Evolutionary conservation across 2,329 filamentous ascomycete genomes (phyloP), one percentile per base, ranked within the genome.

Genomic region (Fusarium verrucosum): DNA sequence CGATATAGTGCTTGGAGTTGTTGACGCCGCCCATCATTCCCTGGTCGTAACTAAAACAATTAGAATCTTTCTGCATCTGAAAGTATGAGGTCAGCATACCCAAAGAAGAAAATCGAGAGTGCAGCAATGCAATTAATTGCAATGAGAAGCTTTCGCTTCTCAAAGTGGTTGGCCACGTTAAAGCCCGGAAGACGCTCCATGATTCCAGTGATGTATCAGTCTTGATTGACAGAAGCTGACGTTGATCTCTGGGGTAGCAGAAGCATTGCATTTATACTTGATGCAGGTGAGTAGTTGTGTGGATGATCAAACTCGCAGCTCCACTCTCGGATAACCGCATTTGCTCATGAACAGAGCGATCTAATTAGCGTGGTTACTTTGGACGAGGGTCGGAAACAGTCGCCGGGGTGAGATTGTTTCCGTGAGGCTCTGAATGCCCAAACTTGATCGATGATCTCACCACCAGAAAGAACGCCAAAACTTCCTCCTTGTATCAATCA

Each of bases 61-160:
- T 37, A 50, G 19, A 4, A n/a, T n/a, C 4, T 1, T n/a, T n/a
- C 1, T 2, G 2, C 0, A 8, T 13, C 8, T 7, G 3, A 10
- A 9, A 22, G 20, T 17, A 23, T 43, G 28, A 35, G n/a, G 26
- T 40, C 58, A n/a, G n/a, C n/a, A 38, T 70, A 71, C 44, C 68
- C 69, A 43, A 71, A 71, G 50, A 71, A 71, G 46, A 71, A 69
- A 28, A 71, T 71, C 10, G 68, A 71, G 1, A 71, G 40, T 5
- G 50, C 69, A 10, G 69, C 69, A 9, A 71, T 37, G 9, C 60
- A 58, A 50, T 71, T 70, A 25, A 71, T 62, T 11, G 64, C 66
- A 10, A 71, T 70, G 40, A 71, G 68, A 54, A 71, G 65, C 58
- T 56, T 20, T 0, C 69, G 61, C 64, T 70, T 71, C 64, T 71